These are phyloP conservation scores for Periconia macrospinosa DNA, from an alignment of 2,329 filamentous ascomycete genomes.

Conservation along the genomic window DNA sequence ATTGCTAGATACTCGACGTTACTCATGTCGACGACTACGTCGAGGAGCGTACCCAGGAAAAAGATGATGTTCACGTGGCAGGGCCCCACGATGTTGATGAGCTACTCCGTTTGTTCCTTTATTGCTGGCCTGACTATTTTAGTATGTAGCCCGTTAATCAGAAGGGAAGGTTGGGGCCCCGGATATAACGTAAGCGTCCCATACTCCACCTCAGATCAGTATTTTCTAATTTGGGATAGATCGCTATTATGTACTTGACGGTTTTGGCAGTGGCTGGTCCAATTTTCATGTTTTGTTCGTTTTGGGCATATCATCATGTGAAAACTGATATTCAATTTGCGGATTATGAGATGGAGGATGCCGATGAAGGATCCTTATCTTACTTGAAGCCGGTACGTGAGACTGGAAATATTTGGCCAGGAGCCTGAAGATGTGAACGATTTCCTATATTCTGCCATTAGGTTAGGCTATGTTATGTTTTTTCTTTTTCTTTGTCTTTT, in stretches of 20 bases:
- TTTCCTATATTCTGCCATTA: no score
- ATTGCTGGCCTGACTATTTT: constrained; percentile 5
- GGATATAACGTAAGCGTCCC: constrained; percentile 1
- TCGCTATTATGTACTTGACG: constrained; percentile 10
- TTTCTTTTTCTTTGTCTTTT: no score
- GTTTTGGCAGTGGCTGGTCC: constrained; percentile 1
- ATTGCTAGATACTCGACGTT: constrained; percentile 2
- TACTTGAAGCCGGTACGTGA: no score
- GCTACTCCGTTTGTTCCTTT: constrained; percentile 15
- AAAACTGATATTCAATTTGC: no score
- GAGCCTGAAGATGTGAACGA: no score
- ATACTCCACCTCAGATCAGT: neutral
- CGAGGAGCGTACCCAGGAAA: neutral
- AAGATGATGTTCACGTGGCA: constrained; percentile 21
- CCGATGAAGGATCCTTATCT: no score
- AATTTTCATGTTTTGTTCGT: constrained; percentile 9
- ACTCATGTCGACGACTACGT: constrained; percentile 1
- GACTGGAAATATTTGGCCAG: no score
- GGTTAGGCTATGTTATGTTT: no score
- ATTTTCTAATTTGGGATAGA: constrained; percentile 1
- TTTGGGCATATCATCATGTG: constrained; percentile 12
- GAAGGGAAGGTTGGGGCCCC: neutral
- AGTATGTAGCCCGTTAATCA: constrained; percentile 8
- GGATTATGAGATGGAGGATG: no score
- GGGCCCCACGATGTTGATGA: constrained; percentile 17